These are phyloP conservation scores for Wakefieldia striispora DNA, from an alignment of 768 basidiomycete species.

Conservation along the genomic window DNA sequence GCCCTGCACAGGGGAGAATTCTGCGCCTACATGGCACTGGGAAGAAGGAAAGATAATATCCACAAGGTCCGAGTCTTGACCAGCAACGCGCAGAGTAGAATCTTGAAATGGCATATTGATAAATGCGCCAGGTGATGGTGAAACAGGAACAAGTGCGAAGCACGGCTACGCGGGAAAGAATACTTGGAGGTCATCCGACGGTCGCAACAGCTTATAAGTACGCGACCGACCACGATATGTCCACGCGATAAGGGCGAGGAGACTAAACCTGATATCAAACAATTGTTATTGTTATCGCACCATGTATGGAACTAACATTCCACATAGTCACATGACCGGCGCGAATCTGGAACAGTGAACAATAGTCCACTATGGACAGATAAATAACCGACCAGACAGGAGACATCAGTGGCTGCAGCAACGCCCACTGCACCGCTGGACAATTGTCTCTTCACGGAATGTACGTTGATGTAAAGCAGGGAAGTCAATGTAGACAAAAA, in stretches of 20 bases:
- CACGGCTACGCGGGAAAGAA: conserved; percentile 25
- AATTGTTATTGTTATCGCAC: conserved; percentile 28
- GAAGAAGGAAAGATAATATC: conserved; percentile 16
- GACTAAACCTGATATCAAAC: conserved; percentile 18
- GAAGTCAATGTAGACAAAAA: conserved; percentile 2
- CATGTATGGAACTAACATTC: not conserved
- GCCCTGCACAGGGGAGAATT: conserved; percentile 4
- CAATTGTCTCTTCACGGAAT: conserved; percentile 16
- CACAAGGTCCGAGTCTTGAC: conserved; percentile 21
- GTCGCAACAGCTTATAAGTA: conserved; percentile 20
- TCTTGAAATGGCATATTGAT: conserved; percentile 20
- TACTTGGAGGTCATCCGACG: not conserved
- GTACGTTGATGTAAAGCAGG: not conserved
- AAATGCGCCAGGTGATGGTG: conserved; percentile 6
- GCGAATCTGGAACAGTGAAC: conserved; percentile 11
- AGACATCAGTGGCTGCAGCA: conserved; percentile 8
- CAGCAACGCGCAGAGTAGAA: conserved; percentile 26
- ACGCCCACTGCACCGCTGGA: conserved; percentile 3
- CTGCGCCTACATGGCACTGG: not conserved
- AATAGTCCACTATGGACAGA: conserved; percentile 19
- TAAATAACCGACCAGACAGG: not conserved
- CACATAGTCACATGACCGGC: conserved; percentile 21
- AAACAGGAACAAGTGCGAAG: conserved; percentile 22
- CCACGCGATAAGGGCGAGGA: conserved; percentile 8
- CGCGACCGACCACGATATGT: not conserved